Evolutionary conservation across 2,329 filamentous ascomycete species (phyloP), one percentile per base, ranked within the genome.

Genomic region (Colletotrichum liriopes): DNA sequence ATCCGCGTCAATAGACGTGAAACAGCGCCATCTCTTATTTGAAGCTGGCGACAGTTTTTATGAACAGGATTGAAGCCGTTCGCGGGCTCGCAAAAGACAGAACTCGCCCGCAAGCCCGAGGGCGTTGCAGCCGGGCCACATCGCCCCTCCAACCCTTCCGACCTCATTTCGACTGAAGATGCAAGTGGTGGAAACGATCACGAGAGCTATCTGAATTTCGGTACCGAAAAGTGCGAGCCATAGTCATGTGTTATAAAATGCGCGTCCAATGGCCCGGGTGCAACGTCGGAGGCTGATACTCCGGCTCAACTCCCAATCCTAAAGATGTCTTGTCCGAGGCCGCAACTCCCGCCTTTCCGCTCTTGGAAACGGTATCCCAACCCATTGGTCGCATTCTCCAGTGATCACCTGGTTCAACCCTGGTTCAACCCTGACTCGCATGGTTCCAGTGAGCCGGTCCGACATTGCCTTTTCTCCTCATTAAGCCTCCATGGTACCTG

Each of bases 271-370:
- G 47, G 54, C 41, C 66, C 59, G 65, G 65, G 65, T 72, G 70
- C 70, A 69, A 72, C 65, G 59, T 65, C 70, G 70, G 70, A 72
- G 47, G 65, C 54, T 49, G 18, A 23, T 37, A 54, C 66, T 72
- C 70, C 70, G 70, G 54, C 51, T 41, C n/a, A 16, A 54, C 54
- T 14, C 20, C 18, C 29, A 20, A 12, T 20, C 18, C 32, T 18
- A n/a, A 49, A 45, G 23, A 52, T 3, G 0, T 29, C 43, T 52
- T 68, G 45, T 47, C 56, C 51, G 54, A 41, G 8, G 54, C 1
- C 14, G 1, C 14, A 14, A 49, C 4, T 26, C 64, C 58, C 26
- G 51, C 58, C 20, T 51, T 52, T 45, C 65, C 69, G 29, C 43
- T 23, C n/a, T 39, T 18, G 65, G 65, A 68, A 47, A 68, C 54